A percentile compares a stretch with the other conserved stretches of the same genome.
These are phyloP conservation scores for Picea abies DNA, from an alignment of 83 land plant species.

Conservation along the genomic window DNA sequence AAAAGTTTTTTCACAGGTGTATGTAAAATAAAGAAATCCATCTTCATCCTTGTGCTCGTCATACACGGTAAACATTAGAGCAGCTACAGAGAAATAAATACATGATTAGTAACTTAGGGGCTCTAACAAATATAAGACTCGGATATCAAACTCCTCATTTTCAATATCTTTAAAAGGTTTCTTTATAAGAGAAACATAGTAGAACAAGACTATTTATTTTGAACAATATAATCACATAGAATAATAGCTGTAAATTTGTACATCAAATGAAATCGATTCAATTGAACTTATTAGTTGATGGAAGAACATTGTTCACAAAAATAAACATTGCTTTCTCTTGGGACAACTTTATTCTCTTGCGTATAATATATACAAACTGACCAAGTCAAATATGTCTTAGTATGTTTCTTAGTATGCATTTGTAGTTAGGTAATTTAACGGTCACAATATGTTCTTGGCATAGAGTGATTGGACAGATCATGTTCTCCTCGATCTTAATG, in stretches of 20 bases:
- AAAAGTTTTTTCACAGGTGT: too few species aligned
- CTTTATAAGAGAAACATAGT: too few species aligned
- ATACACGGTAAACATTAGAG: conserved; percentile 25
- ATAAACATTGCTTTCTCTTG: conserved; percentile 27
- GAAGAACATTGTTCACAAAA: conserved; percentile 26
- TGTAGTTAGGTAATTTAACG: too few species aligned
- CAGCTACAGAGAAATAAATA: background rate
- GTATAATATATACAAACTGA: conserved; percentile 29
- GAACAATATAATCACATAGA: background rate
- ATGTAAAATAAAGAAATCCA: too few species aligned
- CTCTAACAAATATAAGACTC: background rate
- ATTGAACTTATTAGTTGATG: conserved; percentile 22
- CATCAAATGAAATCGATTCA: background rate
- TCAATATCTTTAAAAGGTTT: too few species aligned
- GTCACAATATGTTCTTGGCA: too few species aligned
- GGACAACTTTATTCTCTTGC: conserved; percentile 22
- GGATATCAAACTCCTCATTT: too few species aligned
- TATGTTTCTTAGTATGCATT: too few species aligned
- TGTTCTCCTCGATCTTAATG: too few species aligned
- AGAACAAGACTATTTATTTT: background rate
- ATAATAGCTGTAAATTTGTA: background rate
- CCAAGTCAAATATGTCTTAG: conserved; percentile 17
- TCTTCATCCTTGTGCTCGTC: conserved; percentile 30
- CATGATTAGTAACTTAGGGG: background rate
- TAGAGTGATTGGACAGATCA: too few species aligned